phyloP scores from a whole-genome alignment of 345 rosid genomes.

The Murraya paniculata region DNA sequence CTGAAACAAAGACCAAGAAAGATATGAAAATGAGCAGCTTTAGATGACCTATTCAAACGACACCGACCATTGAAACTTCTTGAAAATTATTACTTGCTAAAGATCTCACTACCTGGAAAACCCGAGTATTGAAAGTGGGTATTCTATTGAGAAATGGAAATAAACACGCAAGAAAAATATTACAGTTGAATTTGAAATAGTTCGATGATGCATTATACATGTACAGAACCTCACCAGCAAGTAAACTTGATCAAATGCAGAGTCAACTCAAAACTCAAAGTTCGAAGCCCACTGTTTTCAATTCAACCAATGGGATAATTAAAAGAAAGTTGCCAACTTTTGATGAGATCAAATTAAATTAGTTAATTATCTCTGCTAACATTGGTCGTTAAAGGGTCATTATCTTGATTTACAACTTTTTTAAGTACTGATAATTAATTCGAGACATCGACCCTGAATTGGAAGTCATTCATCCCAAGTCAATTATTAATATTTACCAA shows the following conservation, averaged over 20 bases:
- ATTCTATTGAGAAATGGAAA: not conserved
- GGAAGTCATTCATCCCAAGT: not conserved
- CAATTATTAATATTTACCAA: not conserved
- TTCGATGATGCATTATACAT: not conserved
- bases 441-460: not conserved
- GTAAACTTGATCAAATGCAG: not conserved
- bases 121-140: too few relatives aligned
- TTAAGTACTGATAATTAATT: not conserved
- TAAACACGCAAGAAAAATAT: not conserved
- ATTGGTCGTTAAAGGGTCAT: not conserved
- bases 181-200: not conserved
- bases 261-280: not conserved
- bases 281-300: not conserved
- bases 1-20: conserved; percentile 8
- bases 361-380: too few relatives aligned
- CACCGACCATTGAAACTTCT: not conserved
- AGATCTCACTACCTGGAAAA: not conserved
- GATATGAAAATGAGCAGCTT: not conserved
- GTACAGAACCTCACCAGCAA: conserved; percentile 5
- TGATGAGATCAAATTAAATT: not conserved
- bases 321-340: not conserved
- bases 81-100: not conserved
- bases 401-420: not conserved
- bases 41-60: conserved; percentile 5
- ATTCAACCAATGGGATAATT: not conserved